Conservation (phyloP, 768 basidiomycete species). For the Agrocybe praecox region DNA sequence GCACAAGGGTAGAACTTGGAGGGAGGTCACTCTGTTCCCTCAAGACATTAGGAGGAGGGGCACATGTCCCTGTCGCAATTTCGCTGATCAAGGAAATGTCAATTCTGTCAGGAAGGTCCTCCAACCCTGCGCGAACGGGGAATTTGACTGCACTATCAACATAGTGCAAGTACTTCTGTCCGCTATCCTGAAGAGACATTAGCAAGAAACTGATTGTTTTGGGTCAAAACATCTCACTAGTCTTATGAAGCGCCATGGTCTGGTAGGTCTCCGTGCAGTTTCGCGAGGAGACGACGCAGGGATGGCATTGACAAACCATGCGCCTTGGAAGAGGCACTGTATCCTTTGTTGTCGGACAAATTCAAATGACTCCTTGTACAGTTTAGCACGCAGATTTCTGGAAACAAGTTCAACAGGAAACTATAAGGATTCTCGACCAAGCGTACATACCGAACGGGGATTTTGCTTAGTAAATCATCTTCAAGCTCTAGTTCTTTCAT, state of each 20-base stretch:
- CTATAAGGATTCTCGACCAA: conserved; percentile 2
- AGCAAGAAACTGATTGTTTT: background rate
- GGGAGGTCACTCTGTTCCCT: conserved; percentile 65
- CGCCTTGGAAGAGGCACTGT: conserved; percentile 84
- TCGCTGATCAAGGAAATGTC: conserved; percentile 82
- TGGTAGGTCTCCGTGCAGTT: conserved; percentile 53
- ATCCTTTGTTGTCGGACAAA: conserved; percentile 89
- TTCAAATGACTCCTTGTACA: conserved; percentile 89
- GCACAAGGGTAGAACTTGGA: conserved; percentile 48
- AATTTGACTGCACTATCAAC: conserved; percentile 83
- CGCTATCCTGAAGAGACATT: conserved; percentile 58
- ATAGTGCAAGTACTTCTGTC: conserved; percentile 81
- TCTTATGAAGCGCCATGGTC: conserved; percentile 87
- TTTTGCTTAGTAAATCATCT: conserved; percentile 84
- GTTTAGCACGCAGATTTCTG: conserved; percentile 81
- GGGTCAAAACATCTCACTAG: conserved; percentile 51
- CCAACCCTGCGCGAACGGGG: conserved; percentile 75
- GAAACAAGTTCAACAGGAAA: background rate
- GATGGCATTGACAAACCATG: conserved; percentile 89
- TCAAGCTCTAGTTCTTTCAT: conserved; percentile 90
- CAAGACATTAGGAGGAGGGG: conserved; percentile 63
- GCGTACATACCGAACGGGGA: conserved; percentile 74
- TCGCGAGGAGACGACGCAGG: conserved; percentile 56
- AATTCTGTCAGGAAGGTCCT: conserved; percentile 86
- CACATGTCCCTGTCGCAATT: conserved; percentile 75